A percentile compares a stretch with the other conserved stretches of the same genome.
Conservation (phyloP, 2,329 filamentous ascomycete species). For the Trichoderma breve region DNA sequence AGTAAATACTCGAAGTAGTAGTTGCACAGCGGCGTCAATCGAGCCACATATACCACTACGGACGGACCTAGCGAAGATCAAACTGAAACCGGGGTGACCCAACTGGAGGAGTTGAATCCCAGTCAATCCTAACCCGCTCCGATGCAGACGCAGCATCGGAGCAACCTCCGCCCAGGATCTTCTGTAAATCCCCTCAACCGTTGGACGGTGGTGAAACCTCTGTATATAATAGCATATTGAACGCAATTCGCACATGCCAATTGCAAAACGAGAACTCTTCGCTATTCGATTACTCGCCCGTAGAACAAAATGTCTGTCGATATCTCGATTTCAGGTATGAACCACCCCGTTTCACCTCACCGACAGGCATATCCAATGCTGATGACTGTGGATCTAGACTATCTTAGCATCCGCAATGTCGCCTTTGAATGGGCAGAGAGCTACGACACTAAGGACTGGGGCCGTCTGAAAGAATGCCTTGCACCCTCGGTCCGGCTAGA, state of each 20-base stretch:
- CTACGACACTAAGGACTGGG: slow-evolving; percentile 67
- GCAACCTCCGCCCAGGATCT: neutral
- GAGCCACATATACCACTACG: neutral
- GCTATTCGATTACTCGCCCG: neutral
- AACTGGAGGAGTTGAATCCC: neutral
- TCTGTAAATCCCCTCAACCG: neutral
- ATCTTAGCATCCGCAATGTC: slow-evolving; percentile 21
- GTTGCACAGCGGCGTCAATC: neutral
- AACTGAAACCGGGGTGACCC: neutral
- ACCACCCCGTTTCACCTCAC: neutral
- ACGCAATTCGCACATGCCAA: neutral
- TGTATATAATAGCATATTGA: neutral
- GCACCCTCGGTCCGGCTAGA: slow-evolving; percentile 43
- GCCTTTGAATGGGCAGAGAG: slow-evolving; percentile 64
- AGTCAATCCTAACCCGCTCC: neutral
- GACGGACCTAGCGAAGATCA: neutral
- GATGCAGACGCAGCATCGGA: neutral
- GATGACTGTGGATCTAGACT: slow-evolving; percentile 11
- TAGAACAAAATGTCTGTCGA: neutral
- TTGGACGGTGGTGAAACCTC: neutral
- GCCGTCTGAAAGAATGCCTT: slow-evolving; percentile 57
- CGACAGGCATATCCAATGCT: neutral
- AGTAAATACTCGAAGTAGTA: neutral
- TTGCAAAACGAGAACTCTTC: neutral
- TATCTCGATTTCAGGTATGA: slow-evolving; percentile 12